These are phyloP conservation scores for Tuber microsphaerosporum DNA, from an alignment of 495 filamentous ascomycete species.

Conservation along the genomic window DNA sequence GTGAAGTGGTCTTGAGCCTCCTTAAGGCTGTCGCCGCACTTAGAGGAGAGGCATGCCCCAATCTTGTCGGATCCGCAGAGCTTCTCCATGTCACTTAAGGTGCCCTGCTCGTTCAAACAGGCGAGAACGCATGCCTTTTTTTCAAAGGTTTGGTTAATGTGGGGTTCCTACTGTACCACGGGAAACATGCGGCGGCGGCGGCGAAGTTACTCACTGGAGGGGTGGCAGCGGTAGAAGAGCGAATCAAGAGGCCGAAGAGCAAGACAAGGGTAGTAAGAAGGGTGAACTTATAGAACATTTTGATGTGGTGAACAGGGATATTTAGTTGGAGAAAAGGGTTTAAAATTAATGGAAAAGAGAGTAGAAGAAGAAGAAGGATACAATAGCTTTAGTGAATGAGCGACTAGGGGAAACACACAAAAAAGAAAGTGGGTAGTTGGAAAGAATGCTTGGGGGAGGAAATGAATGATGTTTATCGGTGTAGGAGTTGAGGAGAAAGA, in stretches of 20 bases:
- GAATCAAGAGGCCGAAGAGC: constrained; percentile 1
- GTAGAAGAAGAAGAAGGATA: neutral
- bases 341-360: neutral
- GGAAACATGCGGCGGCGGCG: neutral
- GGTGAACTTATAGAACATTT: constrained; percentile 14
- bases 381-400: neutral
- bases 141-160: neutral
- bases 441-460: neutral
- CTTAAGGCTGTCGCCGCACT: constrained; percentile 11
- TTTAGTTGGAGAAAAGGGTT: neutral
- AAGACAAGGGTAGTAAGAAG: constrained; percentile 14
- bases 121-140: constrained; percentile 24
- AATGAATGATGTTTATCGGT: neutral
- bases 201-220: constrained; percentile 14
- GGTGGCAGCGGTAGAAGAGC: neutral
- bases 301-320: neutral
- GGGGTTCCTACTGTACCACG: neutral
- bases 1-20: constrained; percentile 14
- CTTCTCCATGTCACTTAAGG: constrained; percentile 11
- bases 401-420: neutral
- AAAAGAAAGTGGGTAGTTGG: neutral
- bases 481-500: neutral
- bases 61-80: constrained; percentile 19
- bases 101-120: constrained; percentile 20
- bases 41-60: constrained; percentile 14